Conservation (phyloP, 805 yeast genomes). For the Millerago galiae region DNA sequence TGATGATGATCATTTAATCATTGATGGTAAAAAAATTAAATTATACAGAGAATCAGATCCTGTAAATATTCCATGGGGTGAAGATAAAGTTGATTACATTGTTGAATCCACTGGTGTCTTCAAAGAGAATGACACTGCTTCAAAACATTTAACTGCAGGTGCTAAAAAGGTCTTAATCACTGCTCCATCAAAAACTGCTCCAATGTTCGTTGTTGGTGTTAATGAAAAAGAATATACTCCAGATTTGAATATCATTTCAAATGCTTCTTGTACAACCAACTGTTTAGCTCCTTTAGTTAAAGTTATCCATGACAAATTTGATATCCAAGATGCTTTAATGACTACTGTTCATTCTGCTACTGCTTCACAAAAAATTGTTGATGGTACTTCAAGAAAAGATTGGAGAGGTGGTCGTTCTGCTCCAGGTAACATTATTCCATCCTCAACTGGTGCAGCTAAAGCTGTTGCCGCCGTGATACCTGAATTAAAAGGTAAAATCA, state of each 20-base stretch:
- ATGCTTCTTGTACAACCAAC: conserved; percentile 95
- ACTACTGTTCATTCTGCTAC: conserved; percentile 95
- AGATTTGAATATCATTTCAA: conserved; percentile 73
- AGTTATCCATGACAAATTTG: conserved; percentile 78
- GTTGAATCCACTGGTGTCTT: conserved; percentile 94
- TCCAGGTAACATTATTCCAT: conserved; percentile 91
- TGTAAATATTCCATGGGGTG: conserved; percentile 82
- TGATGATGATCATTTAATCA: conserved; percentile 53
- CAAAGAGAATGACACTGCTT: conserved; percentile 75
- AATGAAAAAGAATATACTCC: conserved; percentile 73
- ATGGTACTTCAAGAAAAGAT: conserved; percentile 96
- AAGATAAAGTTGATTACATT: conserved; percentile 74
- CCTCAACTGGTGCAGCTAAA: conserved; percentile 96
- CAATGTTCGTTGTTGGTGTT: conserved; percentile 93
- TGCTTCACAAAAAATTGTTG: conserved; percentile 94
- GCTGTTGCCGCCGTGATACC: conserved; percentile 96
- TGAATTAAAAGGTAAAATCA: conserved; percentile 82
- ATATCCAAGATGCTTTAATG: conserved; percentile 90
- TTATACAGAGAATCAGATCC: conserved; percentile 84
- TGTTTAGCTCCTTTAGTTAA: conserved; percentile 93
- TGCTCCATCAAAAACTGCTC: conserved; percentile 91
- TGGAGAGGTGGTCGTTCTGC: conserved; percentile 99
- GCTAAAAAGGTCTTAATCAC: conserved; percentile 94
- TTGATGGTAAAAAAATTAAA: conserved; percentile 61
- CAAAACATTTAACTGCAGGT: conserved; percentile 81